These are phyloP conservation scores for Diaporthe sp. DNA, from an alignment of 2,329 filamentous ascomycete genomes.

Conservation along the genomic window DNA sequence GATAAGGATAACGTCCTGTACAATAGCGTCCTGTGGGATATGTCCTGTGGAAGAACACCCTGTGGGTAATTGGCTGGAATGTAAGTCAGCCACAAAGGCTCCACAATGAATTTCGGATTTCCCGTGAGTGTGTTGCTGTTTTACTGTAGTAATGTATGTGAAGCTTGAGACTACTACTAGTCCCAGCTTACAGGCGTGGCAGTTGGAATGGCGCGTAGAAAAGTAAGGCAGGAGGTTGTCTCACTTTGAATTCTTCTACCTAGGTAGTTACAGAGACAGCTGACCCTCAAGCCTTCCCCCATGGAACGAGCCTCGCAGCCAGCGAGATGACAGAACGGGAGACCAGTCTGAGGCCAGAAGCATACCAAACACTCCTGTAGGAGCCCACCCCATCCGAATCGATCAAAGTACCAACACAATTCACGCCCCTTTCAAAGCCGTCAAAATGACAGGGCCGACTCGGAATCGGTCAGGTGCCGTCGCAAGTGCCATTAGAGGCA, in stretches of 20 bases:
- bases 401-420: neutral
- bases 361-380: neutral
- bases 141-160: too few relatives aligned
- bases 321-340: neutral
- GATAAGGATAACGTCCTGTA: too few relatives aligned
- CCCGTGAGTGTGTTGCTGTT: too few relatives aligned
- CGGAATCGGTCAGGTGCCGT: neutral
- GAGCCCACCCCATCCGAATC: neutral
- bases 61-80: too few relatives aligned
- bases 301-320: neutral
- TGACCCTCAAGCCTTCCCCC: neutral
- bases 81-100: too few relatives aligned
- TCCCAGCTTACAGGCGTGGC: neutral
- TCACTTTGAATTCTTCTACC: neutral
- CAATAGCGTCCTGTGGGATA: too few relatives aligned
- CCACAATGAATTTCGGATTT: too few relatives aligned
- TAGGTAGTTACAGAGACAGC: neutral
- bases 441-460: neutral
- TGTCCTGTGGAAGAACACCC: too few relatives aligned
- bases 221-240: neutral
- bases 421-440: neutral
- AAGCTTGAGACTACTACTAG: neutral
- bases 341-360: neutral
- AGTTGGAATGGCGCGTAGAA: neutral
- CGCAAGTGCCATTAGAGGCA: neutral